phyloP scores from a whole-genome alignment of 805 yeast species.

The Wickerhamiella vanderwaltii region DNA sequence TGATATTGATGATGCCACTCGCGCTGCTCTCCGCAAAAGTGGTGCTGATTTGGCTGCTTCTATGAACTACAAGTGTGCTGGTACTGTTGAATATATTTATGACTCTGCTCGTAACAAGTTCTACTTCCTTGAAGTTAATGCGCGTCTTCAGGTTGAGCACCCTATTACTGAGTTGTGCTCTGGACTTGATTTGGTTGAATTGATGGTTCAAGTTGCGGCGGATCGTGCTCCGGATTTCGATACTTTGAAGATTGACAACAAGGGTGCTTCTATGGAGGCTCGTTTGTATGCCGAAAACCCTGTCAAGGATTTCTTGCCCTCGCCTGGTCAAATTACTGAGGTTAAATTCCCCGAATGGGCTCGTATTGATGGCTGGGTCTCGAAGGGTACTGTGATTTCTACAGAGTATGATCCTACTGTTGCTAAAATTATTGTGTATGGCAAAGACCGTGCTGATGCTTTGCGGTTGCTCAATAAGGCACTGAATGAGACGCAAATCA shows the following conservation, averaged over 20 bases:
- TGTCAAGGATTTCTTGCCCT: constrained; percentile 84
- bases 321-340: constrained; percentile 87
- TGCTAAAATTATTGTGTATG: constrained; percentile 93
- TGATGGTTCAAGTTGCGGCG: constrained; percentile 92
- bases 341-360: constrained; percentile 83
- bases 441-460: constrained; percentile 78
- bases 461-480: constrained; percentile 65
- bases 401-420: constrained; percentile 95
- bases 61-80: constrained; percentile 90
- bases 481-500: constrained; percentile 70
- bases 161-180: constrained; percentile 94
- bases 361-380: constrained; percentile 89
- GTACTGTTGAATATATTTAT: constrained; percentile 92
- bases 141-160: constrained; percentile 94
- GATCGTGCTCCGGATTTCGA: constrained; percentile 72
- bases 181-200: constrained; percentile 87
- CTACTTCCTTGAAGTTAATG: constrained; percentile 91
- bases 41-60: constrained; percentile 72
- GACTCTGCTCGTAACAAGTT: constrained; percentile 79
- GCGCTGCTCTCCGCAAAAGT: constrained; percentile 63
- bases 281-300: constrained; percentile 96
- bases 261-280: constrained; percentile 95
- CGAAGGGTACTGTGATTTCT: constrained; percentile 72
- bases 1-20: constrained; percentile 67
- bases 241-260: constrained; percentile 40